These are phyloP conservation scores for Penicillium goetzii DNA, from an alignment of 495 filamentous ascomycete genomes.

Conservation along the genomic window DNA sequence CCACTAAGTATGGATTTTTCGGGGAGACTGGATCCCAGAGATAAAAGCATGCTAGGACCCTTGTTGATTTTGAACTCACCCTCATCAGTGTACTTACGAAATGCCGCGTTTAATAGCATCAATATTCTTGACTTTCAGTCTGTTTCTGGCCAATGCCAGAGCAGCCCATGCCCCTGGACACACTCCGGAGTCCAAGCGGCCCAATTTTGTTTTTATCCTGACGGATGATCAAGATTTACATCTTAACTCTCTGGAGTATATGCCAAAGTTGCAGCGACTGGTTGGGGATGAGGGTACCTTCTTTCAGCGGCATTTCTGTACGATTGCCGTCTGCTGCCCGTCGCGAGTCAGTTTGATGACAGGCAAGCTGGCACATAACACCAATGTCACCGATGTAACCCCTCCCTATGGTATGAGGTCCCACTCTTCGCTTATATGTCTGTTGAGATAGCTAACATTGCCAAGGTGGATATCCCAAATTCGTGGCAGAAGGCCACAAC, in stretches of 20 bases:
- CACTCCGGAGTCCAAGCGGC: conserved; percentile 29
- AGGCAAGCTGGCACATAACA: conserved; percentile 18
- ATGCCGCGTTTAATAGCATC: background rate
- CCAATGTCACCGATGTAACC: background rate
- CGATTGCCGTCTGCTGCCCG: conserved; percentile 61
- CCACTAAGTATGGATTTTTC: background rate
- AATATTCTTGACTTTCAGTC: background rate
- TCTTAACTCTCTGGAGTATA: conserved; percentile 59
- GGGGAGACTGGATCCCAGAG: background rate
- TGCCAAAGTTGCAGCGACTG: conserved; percentile 50
- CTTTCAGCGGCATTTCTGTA: conserved; percentile 56
- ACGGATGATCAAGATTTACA: conserved; percentile 67
- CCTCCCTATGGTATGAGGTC: background rate
- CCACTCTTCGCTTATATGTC: background rate
- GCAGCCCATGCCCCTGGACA: background rate
- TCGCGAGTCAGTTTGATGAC: conserved; percentile 57
- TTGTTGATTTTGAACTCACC: too few species aligned
- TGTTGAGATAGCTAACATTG: too few species aligned
- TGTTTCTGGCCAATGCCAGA: background rate
- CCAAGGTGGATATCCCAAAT: conserved; percentile 64
- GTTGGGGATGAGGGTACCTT: conserved; percentile 15
- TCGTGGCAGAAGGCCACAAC: conserved; percentile 63
- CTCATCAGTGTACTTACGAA: too few species aligned
- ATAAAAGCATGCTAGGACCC: background rate
- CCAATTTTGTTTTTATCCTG: conserved; percentile 65